These are phyloP conservation scores for Globisporangium ultimum DNA, from an alignment of 352 stramenopile genomes.

Conservation along the genomic window DNA sequence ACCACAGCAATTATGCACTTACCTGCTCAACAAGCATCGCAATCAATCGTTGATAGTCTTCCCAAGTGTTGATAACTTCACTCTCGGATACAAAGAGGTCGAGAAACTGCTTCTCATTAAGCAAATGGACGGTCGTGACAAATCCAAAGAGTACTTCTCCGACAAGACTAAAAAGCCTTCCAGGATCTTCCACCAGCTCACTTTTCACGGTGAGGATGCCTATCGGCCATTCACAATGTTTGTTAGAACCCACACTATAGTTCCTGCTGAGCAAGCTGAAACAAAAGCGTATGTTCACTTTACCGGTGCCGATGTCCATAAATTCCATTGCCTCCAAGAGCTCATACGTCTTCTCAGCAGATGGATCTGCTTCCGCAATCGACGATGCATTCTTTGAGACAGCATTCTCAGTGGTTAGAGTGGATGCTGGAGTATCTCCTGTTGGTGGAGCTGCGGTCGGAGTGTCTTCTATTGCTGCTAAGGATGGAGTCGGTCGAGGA, in stretches of 20 bases:
- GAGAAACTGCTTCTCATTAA: constrained; percentile 62
- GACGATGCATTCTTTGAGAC: no score
- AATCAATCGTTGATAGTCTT: constrained; percentile 80
- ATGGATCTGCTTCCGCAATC: neutral
- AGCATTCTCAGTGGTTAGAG: no score
- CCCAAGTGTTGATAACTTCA: constrained; percentile 77
- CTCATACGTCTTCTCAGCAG: constrained; percentile 65
- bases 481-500: neutral
- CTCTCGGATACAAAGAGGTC: constrained; percentile 76
- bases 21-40: constrained; percentile 83
- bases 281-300: no score
- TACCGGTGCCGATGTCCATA: constrained; percentile 82
- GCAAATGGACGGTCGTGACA: constrained; percentile 52
- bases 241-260: neutral
- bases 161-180: constrained; percentile 64
- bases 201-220: constrained; percentile 84
- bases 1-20: neutral
- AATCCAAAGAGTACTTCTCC: constrained; percentile 65
- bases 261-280: no score
- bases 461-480: neutral
- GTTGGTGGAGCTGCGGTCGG: no score
- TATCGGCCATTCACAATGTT: constrained; percentile 5
- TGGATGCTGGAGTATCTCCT: no score
- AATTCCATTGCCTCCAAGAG: constrained; percentile 88
- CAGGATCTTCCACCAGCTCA: constrained; percentile 67